Evolutionary conservation across 176 grass and related monocot genomes (phyloP).

Genomic region (Poa annua): DNA sequence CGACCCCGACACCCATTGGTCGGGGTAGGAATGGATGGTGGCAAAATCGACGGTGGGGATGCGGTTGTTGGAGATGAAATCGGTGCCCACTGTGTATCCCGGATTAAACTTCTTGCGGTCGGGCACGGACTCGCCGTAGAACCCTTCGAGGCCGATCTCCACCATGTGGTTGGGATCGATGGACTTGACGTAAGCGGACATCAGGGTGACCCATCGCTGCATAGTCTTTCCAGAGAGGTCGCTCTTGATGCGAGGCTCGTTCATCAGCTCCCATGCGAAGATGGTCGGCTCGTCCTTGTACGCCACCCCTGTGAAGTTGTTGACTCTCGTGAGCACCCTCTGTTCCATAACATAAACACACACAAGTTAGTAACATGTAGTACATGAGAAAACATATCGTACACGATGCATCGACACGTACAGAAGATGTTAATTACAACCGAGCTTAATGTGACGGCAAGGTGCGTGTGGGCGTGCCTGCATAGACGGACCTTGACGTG

Average conservation of each 20-base stretch:
- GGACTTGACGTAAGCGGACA: conserved; percentile 75
- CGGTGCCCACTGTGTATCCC: conserved; percentile 66
- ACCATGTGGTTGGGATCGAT: conserved; percentile 80
- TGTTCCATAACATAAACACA: conserved; percentile 3
- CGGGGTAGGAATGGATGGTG: conserved; percentile 20
- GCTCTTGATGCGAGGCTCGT: conserved; percentile 74
- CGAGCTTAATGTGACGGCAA: background rate
- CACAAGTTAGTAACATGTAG: background rate
- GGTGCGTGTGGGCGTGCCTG: background rate
- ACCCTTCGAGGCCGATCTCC: conserved; percentile 79
- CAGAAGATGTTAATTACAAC: background rate
- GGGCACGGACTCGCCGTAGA: conserved; percentile 67
- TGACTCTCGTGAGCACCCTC: conserved; percentile 67
- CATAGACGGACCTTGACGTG: conserved; percentile 55
- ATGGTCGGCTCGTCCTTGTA: conserved; percentile 85
- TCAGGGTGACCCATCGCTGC: conserved; percentile 67
- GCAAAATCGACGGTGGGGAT: conserved; percentile 67
- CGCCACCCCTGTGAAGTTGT: conserved; percentile 63
- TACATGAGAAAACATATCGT: background rate
- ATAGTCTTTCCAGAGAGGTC: conserved; percentile 64
- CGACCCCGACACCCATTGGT: background rate
- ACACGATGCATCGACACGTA: background rate
- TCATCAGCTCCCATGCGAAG: conserved; percentile 93
- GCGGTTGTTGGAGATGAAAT: conserved; percentile 79
- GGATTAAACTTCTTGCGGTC: conserved; percentile 59